Evolutionary conservation across 306 rosid species (phyloP).

Genomic region (Betula pendula): DNA sequence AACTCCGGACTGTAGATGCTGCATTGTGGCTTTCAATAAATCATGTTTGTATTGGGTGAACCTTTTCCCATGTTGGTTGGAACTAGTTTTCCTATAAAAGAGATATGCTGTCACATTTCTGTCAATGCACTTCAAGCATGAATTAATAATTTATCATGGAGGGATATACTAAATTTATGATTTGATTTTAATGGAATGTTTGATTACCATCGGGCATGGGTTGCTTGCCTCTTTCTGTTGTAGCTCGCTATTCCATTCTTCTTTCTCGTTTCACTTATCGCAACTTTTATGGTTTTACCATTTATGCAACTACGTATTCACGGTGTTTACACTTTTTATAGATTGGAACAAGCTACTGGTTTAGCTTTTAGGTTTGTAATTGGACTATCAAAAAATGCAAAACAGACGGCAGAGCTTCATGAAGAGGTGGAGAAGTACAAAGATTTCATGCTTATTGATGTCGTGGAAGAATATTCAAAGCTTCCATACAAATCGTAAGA

Average conservation of each 20-base stretch:
- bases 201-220: not conserved
- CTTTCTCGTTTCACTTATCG: not conserved
- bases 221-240: not conserved
- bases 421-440: slow-evolving; percentile 39
- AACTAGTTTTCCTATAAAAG: not conserved
- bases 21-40: not conserved
- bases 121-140: not conserved
- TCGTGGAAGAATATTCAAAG: slow-evolving; percentile 36
- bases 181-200: not conserved
- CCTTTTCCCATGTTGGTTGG: not conserved
- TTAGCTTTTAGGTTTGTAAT: slow-evolving; percentile 42
- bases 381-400: slow-evolving; percentile 34
- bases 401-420: slow-evolving; percentile 25
- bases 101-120: not conserved
- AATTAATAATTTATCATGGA: not conserved
- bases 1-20: not conserved
- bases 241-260: not conserved
- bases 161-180: not conserved
- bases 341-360: slow-evolving; percentile 46
- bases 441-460: slow-evolving; percentile 35
- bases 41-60: not conserved
- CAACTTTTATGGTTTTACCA: not conserved
- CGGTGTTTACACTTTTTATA: slow-evolving; percentile 2
- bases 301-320: not conserved
- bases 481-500: slow-evolving; percentile 34